phyloP scores from a whole-genome alignment of 495 filamentous ascomycete genomes.

The Aspergillus coremiiformis region DNA sequence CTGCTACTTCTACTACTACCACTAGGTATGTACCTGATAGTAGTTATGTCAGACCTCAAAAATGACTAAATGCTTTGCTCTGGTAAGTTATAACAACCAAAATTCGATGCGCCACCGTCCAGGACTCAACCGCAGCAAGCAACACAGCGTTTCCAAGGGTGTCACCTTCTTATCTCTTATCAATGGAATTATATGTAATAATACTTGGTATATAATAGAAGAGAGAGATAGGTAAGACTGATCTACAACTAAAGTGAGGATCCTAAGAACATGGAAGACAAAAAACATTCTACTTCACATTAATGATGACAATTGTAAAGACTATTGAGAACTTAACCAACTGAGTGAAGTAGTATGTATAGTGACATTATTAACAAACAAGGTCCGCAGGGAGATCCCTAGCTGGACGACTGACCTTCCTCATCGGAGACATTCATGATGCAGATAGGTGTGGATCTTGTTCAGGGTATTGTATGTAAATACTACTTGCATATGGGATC shows the following conservation, averaged over 20 bases:
- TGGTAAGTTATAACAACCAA: background rate
- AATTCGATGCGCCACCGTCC: background rate
- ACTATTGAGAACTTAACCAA: background rate
- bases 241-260: background rate
- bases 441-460: background rate
- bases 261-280: background rate
- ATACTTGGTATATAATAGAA: background rate
- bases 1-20: too few relatives aligned
- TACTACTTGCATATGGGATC: background rate
- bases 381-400: background rate
- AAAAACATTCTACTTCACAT: background rate
- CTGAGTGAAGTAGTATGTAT: background rate
- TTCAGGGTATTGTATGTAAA: background rate
- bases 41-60: background rate
- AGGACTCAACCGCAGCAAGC: background rate
- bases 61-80: background rate
- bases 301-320: background rate
- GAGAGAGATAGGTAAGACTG: background rate
- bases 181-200: background rate
- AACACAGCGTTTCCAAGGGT: too few relatives aligned
- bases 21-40: too few relatives aligned
- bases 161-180: background rate
- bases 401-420: background rate
- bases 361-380: background rate
- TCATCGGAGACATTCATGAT: background rate